Conservation (phyloP, 108 stramenopile genomes). For the Aurantiochytrium sp. region DNA sequence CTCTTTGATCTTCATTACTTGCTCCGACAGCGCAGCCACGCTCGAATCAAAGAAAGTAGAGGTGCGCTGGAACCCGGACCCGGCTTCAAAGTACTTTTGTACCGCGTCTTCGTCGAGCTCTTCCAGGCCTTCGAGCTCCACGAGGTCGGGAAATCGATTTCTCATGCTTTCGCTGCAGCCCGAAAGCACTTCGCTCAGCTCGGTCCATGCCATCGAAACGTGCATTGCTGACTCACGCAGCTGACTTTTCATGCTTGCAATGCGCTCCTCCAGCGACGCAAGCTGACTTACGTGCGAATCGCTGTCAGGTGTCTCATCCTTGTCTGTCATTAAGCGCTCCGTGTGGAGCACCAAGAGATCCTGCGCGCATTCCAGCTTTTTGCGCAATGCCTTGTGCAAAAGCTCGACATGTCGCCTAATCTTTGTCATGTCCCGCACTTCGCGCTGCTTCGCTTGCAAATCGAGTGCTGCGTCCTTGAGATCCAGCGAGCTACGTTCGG, state of each 20-base stretch:
- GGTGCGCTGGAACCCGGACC: neutral
- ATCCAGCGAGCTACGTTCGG: neutral
- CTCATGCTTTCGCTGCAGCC: neutral
- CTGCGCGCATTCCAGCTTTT: neutral
- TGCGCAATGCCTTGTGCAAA: neutral
- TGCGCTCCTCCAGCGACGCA: neutral
- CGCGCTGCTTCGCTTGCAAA: neutral
- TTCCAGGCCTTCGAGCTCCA: neutral
- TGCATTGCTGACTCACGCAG: neutral
- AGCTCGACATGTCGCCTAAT: neutral
- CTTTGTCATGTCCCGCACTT: neutral
- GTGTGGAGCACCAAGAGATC: conserved; percentile 1
- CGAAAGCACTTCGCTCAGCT: neutral
- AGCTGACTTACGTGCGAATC: neutral
- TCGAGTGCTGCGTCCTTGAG: neutral
- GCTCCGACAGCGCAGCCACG: neutral
- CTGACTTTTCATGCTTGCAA: neutral
- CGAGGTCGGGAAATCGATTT: neutral
- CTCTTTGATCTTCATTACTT: neutral
- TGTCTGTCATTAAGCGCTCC: neutral
- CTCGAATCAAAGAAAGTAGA: neutral
- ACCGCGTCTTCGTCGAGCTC: neutral
- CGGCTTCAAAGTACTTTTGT: neutral
- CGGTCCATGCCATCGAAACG: neutral
- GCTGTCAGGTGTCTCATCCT: neutral